A percentile compares a stretch with the other conserved stretches of the same genome.
Conservation (phyloP, 108 stramenopile genomes). For the Nitzschia sp. region DNA sequence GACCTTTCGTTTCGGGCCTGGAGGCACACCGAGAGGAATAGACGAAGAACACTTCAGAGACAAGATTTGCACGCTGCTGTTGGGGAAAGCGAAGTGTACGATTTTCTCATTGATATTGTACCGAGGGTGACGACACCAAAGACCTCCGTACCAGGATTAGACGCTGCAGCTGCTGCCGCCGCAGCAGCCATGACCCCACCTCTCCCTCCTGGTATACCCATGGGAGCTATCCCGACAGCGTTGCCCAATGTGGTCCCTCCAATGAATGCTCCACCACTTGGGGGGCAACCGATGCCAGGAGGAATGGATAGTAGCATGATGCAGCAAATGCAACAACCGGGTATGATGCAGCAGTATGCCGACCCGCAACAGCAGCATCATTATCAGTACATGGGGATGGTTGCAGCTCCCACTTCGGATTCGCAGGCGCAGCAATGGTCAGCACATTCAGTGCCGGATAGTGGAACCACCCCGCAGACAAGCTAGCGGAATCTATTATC, state of each 20-base stretch:
- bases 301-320: slow-evolving; percentile 26
- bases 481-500: too few species aligned
- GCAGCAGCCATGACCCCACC: slow-evolving; percentile 20
- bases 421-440: slow-evolving; percentile 4
- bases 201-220: slow-evolving; percentile 25
- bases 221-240: slow-evolving; percentile 10
- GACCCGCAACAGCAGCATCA: slow-evolving; percentile 11
- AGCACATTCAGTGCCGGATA: background rate
- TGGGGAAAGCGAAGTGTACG: slow-evolving; percentile 67
- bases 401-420: slow-evolving; percentile 6
- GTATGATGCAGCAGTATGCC: slow-evolving; percentile 6
- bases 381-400: slow-evolving; percentile 7
- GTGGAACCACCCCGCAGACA: slow-evolving; percentile 1
- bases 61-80: slow-evolving; percentile 68
- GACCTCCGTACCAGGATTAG: slow-evolving; percentile 8
- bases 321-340: slow-evolving; percentile 28
- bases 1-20: slow-evolving; percentile 66
- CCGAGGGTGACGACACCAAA: slow-evolving; percentile 47
- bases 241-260: background rate
- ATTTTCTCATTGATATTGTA: slow-evolving; percentile 79
- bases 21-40: slow-evolving; percentile 56
- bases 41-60: slow-evolving; percentile 56
- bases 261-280: slow-evolving; percentile 8
- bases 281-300: background rate
- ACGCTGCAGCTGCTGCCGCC: slow-evolving; percentile 11